Evolutionary conservation across 2,329 filamentous ascomycete genomes (phyloP).

Genomic region (Penicillium sp.): DNA sequence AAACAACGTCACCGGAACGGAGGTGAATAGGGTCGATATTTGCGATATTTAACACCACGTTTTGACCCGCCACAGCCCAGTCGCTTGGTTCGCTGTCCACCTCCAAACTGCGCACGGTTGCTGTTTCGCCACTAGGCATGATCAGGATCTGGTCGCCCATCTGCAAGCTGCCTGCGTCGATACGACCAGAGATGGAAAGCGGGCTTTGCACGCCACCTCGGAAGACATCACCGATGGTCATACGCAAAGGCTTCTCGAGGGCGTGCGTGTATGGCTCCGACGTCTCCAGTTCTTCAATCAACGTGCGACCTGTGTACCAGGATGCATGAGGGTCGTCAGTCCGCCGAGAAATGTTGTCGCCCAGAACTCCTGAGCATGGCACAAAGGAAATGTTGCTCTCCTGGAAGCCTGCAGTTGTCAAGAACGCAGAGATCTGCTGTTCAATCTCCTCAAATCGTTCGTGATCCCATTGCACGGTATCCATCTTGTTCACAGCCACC

Average conservation of each 20-base stretch:
- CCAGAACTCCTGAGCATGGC: slow-evolving; percentile 83
- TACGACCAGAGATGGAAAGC: slow-evolving; percentile 78
- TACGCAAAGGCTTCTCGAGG: slow-evolving; percentile 74
- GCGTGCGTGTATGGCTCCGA: slow-evolving; percentile 71
- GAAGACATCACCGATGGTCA: slow-evolving; percentile 87
- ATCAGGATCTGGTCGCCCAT: slow-evolving; percentile 76
- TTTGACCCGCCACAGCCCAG: slow-evolving; percentile 92
- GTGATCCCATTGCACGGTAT: slow-evolving; percentile 79
- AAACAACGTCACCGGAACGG: slow-evolving; percentile 82
- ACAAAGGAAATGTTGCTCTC: slow-evolving; percentile 80
- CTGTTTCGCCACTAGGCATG: slow-evolving; percentile 78
- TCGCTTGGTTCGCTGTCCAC: slow-evolving; percentile 71
- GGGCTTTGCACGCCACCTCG: slow-evolving; percentile 75
- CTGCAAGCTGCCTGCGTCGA: slow-evolving; percentile 82
- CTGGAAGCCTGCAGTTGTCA: slow-evolving; percentile 78
- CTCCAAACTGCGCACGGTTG: slow-evolving; percentile 77
- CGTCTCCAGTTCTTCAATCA: slow-evolving; percentile 82
- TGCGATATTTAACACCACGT: slow-evolving; percentile 76
- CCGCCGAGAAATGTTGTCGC: slow-evolving; percentile 73
- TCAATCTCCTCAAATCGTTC: slow-evolving; percentile 81
- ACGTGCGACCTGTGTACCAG: slow-evolving; percentile 79
- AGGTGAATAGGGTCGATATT: slow-evolving; percentile 85
- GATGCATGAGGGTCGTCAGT: slow-evolving; percentile 52
- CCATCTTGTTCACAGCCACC: slow-evolving; percentile 93
- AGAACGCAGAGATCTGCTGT: slow-evolving; percentile 78